Conservation (phyloP, 768 basidiomycete genomes). For the Xerocomellus intermedius region DNA sequence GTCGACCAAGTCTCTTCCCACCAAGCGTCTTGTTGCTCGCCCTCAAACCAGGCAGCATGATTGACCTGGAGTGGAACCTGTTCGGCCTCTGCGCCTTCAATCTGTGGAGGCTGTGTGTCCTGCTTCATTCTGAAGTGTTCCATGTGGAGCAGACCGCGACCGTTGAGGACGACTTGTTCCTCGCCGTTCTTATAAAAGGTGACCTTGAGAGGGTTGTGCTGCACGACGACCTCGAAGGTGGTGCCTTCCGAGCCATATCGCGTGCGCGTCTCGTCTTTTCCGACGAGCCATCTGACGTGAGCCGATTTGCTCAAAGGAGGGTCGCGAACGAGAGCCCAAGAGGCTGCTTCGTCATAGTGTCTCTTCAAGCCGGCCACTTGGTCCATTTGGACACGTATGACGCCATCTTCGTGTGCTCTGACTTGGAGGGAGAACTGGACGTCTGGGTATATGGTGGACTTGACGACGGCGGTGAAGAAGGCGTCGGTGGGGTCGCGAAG, state of each 20-base stretch:
- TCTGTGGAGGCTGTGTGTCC: constrained; percentile 41
- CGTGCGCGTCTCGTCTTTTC: constrained; percentile 62
- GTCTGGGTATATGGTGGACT: constrained; percentile 79
- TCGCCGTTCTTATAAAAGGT: constrained; percentile 69
- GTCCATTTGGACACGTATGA: constrained; percentile 91
- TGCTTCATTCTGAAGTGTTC: constrained; percentile 87
- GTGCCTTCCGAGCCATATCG: constrained; percentile 63
- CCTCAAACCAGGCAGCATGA: constrained; percentile 81
- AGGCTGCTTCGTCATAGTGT: constrained; percentile 88
- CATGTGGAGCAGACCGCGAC: constrained; percentile 90
- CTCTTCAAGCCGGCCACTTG: constrained; percentile 76
- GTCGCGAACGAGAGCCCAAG: constrained; percentile 81
- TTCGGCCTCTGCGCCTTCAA: constrained; percentile 39
- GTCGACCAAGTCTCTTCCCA: constrained; percentile 89
- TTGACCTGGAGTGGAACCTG: constrained; percentile 58
- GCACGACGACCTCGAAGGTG: constrained; percentile 63
- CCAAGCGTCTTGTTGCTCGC: constrained; percentile 74
- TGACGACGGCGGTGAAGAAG: constrained; percentile 71
- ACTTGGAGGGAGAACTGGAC: constrained; percentile 81
- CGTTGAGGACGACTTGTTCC: constrained; percentile 88
- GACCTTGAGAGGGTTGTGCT: constrained; percentile 75
- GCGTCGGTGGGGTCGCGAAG: constrained; percentile 50
- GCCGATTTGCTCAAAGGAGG: constrained; percentile 53
- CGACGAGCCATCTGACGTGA: constrained; percentile 60
- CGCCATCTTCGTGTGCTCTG: constrained; percentile 82